Conservation (phyloP, 2,329 filamentous ascomycete species). For the Fusarium sp. region DNA sequence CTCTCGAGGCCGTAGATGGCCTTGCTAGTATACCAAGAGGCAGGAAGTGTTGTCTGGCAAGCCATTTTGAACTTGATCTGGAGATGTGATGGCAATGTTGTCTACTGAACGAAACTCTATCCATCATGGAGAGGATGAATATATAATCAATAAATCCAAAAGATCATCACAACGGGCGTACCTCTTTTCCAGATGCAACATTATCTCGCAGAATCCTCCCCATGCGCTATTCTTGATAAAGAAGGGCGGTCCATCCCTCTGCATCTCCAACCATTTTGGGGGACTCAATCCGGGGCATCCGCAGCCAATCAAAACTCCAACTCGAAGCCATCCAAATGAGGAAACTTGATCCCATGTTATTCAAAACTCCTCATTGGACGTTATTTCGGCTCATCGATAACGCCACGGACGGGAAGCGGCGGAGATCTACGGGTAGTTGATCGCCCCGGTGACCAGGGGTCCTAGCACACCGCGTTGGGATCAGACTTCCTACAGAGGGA, state of each 20-base stretch:
- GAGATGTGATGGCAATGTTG: background rate
- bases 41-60: slow-evolving; percentile 27
- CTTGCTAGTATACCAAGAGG: slow-evolving; percentile 35
- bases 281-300: background rate
- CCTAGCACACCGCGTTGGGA: background rate
- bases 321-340: background rate
- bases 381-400: background rate
- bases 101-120: background rate
- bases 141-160: background rate
- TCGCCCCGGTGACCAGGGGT: background rate
- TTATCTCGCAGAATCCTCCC: background rate
- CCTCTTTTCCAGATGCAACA: background rate
- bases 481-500: background rate
- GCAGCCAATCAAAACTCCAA: background rate
- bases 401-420: background rate
- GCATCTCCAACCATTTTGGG: background rate
- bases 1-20: slow-evolving; percentile 24
- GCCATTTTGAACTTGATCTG: background rate
- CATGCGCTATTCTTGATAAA: background rate
- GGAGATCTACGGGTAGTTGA: background rate
- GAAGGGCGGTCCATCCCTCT: background rate
- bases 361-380: background rate
- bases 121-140: background rate
- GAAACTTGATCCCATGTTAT: background rate
- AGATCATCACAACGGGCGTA: background rate